phyloP scores from a whole-genome alignment of 1,139 yeast genomes.

The Candida freyschussii region DNA sequence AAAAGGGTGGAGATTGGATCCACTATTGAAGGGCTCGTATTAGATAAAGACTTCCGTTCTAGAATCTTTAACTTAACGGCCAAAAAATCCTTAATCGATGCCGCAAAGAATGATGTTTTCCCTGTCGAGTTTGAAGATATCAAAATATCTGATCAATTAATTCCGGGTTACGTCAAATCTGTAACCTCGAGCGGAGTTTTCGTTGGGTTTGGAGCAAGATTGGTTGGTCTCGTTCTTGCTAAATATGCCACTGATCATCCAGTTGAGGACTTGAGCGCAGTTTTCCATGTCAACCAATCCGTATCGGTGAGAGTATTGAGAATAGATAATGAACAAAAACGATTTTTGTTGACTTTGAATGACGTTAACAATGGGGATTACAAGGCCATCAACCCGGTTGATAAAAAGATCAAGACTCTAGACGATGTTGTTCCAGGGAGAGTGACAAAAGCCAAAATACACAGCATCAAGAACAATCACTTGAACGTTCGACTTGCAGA shows the following conservation, averaged over 20 bases:
- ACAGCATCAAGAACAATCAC: slow-evolving; percentile 67
- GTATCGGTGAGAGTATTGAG: slow-evolving; percentile 60
- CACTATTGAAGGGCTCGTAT: slow-evolving; percentile 51
- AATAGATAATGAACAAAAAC: slow-evolving; percentile 59
- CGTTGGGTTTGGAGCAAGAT: slow-evolving; percentile 72
- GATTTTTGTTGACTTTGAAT: slow-evolving; percentile 63
- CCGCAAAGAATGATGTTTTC: slow-evolving; percentile 48
- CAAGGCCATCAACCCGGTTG: slow-evolving; percentile 53
- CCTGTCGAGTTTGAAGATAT: slow-evolving; percentile 63
- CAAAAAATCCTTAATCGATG: slow-evolving; percentile 64
- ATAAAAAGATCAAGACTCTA: slow-evolving; percentile 40
- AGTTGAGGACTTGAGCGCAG: slow-evolving; percentile 50
- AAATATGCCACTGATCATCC: slow-evolving; percentile 60
- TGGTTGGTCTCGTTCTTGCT: slow-evolving; percentile 81
- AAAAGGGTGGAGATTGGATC: slow-evolving; percentile 61
- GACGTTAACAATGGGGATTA: slow-evolving; percentile 21
- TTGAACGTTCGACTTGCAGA: slow-evolving; percentile 74
- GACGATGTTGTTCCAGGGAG: slow-evolving; percentile 58
- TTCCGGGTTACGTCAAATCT: slow-evolving; percentile 74
- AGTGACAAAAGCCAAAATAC: slow-evolving; percentile 55
- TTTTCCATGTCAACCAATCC: slow-evolving; percentile 60
- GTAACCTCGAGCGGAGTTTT: slow-evolving; percentile 77
- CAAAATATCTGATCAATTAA: slow-evolving; percentile 39
- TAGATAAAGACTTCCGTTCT: slow-evolving; percentile 62
- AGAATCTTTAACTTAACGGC: slow-evolving; percentile 58